A percentile compares a stretch with the other conserved stretches of the same genome.
These are phyloP conservation scores for Arachis hypogaea DNA, from an alignment of 306 rosid genomes.

Conservation along the genomic window DNA sequence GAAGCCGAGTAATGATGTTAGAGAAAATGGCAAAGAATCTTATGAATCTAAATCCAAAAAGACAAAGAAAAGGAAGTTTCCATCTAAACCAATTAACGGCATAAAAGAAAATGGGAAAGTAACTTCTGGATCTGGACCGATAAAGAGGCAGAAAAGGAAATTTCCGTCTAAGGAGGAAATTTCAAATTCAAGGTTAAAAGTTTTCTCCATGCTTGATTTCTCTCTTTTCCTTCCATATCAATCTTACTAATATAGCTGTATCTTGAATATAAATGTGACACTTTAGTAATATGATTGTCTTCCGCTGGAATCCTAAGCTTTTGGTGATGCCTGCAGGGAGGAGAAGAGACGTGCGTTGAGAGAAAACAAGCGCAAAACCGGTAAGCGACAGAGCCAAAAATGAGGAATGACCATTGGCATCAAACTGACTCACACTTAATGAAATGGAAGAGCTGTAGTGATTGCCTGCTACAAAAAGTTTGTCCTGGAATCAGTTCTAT, in stretches of 20 bases:
- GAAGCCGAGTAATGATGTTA: constrained; percentile 22
- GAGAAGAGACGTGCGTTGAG: constrained; percentile 69
- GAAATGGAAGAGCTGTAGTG: constrained; percentile 9
- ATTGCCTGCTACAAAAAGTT: constrained; percentile 11
- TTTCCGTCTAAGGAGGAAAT: constrained; percentile 71
- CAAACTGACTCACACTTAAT: not conserved
- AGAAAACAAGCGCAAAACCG: constrained; percentile 52
- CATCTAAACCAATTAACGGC: constrained; percentile 41
- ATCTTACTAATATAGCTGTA: not conserved
- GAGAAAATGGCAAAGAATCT: constrained; percentile 43
- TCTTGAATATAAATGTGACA: not conserved
- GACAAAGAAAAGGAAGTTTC: constrained; percentile 57
- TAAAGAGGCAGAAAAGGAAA: constrained; percentile 53
- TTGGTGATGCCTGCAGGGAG: constrained; percentile 65
- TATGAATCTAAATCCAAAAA: constrained; percentile 28
- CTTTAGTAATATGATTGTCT: not conserved
- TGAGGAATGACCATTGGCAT: constrained; percentile 23
- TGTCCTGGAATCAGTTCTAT: constrained; percentile 31
- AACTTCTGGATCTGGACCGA: constrained; percentile 33
- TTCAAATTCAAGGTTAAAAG: constrained; percentile 65
- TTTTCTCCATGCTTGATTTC: constrained; percentile 26
- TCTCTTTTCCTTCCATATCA: not conserved
- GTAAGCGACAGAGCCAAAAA: constrained; percentile 22
- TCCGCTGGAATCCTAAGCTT: not conserved
- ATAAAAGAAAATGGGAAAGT: constrained; percentile 46